Evolutionary conservation across 1,139 yeast genomes (phyloP).

Genomic region (Debaryomyces fabryi): DNA sequence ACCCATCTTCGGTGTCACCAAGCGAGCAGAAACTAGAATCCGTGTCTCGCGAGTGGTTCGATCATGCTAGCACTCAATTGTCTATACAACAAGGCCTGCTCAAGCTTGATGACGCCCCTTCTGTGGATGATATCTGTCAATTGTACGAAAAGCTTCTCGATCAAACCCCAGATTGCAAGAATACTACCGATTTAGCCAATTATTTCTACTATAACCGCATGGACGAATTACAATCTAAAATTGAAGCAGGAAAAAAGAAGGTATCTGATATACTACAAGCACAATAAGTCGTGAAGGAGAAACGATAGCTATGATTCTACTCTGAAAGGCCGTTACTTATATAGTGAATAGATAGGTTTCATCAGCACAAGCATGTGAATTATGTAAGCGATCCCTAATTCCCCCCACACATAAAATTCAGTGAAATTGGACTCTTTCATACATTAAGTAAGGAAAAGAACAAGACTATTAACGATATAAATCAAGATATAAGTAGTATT

Average conservation of each 20-base stretch:
- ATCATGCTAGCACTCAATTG: slow-evolving; percentile 18
- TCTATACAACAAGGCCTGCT: slow-evolving; percentile 12
- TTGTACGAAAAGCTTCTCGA: slow-evolving; percentile 18
- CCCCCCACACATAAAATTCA: slow-evolving; percentile 4
- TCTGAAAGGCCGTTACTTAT: neutral
- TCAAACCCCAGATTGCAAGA: slow-evolving; percentile 14
- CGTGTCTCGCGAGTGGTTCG: slow-evolving; percentile 18
- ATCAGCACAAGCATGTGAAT: neutral
- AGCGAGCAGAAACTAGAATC: slow-evolving; percentile 11
- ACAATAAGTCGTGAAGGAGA: neutral
- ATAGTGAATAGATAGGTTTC: neutral
- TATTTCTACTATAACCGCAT: slow-evolving; percentile 20
- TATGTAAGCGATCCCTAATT: neutral
- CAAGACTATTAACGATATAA: neutral
- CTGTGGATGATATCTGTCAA: slow-evolving; percentile 18
- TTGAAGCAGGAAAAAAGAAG: slow-evolving; percentile 15
- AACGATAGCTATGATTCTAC: neutral
- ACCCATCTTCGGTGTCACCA: slow-evolving; percentile 12
- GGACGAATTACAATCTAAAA: slow-evolving; percentile 18
- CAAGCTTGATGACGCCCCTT: slow-evolving; percentile 11
- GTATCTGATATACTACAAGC: slow-evolving; percentile 11
- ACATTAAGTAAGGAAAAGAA: neutral
- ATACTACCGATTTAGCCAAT: slow-evolving; percentile 26
- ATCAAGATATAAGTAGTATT: neutral
- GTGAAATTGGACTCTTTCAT: neutral